Percentiles rank a stretch among this genome's conserved stretches.
Conservation (phyloP, 202 grass and related monocot species). For the Panicum virgatum region DNA sequence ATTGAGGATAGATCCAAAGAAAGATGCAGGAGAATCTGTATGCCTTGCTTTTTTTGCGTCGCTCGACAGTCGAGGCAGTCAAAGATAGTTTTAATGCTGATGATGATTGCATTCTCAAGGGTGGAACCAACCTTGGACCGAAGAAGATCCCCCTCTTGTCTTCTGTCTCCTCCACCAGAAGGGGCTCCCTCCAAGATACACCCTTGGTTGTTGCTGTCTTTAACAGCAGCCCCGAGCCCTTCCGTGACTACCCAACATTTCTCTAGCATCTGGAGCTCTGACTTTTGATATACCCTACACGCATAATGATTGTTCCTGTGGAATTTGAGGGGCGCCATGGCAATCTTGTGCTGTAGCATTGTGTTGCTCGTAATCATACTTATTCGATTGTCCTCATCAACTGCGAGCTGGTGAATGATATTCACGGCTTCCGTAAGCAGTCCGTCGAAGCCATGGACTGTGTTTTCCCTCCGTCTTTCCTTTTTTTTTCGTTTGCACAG, state of each 20-base stretch:
- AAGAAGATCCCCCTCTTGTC: not conserved
- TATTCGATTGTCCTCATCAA: not conserved
- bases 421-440: not conserved
- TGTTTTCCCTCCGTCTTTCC: no score
- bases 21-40: not conserved
- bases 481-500: not conserved
- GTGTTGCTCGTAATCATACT: not conserved
- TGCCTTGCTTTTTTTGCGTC: not conserved
- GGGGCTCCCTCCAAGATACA: no score
- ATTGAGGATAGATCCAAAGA: not conserved
- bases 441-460: not conserved
- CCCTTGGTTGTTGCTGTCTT: not conserved
- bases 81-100: not conserved
- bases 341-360: not conserved
- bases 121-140: not conserved
- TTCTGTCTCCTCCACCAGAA: no score
- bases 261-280: not conserved
- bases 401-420: not conserved
- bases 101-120: not conserved
- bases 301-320: not conserved
- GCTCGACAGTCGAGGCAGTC: not conserved
- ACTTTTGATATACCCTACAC: not conserved
- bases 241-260: not conserved
- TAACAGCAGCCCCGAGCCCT: not conserved
- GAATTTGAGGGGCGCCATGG: not conserved